Percentiles rank a stretch among this genome's conserved stretches.
Evolutionary conservation across 441 rosid genomes (phyloP).

Genomic region (Erysimum cheiri): DNA sequence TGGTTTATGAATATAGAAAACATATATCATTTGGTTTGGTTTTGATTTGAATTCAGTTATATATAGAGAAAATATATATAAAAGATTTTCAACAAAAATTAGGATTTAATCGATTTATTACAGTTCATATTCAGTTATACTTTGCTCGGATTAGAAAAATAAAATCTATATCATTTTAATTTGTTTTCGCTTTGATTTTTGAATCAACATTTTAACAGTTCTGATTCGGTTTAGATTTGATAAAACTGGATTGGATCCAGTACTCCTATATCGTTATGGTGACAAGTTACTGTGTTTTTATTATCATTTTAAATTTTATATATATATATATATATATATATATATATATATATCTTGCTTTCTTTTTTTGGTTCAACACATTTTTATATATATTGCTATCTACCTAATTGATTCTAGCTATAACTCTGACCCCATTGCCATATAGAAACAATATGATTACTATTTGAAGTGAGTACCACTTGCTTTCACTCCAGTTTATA

Average conservation of each 20-base stretch:
- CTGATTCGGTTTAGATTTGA: constrained; percentile 6
- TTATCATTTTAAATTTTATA: no score
- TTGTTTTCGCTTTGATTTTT: neutral
- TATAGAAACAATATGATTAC: constrained; percentile 11
- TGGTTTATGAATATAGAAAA: constrained; percentile 3
- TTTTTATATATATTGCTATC: neutral
- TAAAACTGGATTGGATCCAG: constrained; percentile 3
- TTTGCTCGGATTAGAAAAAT: neutral
- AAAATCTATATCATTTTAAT: neutral
- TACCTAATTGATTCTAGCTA: neutral
- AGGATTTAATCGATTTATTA: neutral
- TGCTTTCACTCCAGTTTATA: neutral
- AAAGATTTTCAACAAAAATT: neutral
- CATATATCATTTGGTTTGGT: neutral
- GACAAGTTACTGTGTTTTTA: neutral
- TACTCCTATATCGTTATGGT: neutral
- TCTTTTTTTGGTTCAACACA: no score
- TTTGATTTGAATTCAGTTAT: neutral
- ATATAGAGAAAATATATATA: no score
- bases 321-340: no score
- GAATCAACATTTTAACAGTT: neutral
- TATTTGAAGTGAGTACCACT: constrained; percentile 20
- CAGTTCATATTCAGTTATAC: neutral
- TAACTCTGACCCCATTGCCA: neutral
- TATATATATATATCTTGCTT: no score